Evolutionary conservation across 164 flowering plant genomes (phyloP).

Genomic region (Magnolia changhungtana): DNA sequence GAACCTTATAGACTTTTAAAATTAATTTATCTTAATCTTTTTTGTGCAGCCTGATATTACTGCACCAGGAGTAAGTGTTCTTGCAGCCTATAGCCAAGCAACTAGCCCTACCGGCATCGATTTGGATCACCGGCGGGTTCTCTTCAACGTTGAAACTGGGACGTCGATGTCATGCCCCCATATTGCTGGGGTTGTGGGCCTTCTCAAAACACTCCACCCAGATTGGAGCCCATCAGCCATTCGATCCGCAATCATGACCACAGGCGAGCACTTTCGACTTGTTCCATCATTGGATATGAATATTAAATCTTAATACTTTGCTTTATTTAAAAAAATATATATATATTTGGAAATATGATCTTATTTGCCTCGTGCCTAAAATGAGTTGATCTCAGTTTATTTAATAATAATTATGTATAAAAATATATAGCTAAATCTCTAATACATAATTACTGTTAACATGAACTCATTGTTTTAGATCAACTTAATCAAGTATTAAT

Average conservation of each 20-base stretch:
- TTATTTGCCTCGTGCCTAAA: too few species aligned
- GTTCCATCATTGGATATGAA: not conserved
- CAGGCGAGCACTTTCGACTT: conserved; percentile 28
- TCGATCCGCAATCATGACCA: conserved; percentile 76
- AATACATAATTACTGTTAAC: too few species aligned
- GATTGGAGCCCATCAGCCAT: conserved; percentile 75
- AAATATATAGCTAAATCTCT: too few species aligned
- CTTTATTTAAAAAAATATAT: not conserved
- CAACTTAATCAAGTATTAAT: too few species aligned
- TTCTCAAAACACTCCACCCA: conserved; percentile 41
- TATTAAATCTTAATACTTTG: not conserved
- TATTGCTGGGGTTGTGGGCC: conserved; percentile 61
- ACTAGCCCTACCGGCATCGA: conserved; percentile 19
- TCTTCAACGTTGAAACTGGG: conserved; percentile 38
- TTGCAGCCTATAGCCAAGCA: conserved; percentile 51
- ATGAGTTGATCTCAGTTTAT: too few species aligned
- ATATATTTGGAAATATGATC: too few species aligned
- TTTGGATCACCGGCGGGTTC: conserved; percentile 31
- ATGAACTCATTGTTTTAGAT: too few species aligned
- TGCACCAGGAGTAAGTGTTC: conserved; percentile 66
- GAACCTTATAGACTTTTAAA: not conserved
- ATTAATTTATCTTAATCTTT: not conserved
- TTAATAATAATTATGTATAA: too few species aligned
- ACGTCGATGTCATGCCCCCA: conserved; percentile 88
- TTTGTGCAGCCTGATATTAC: conserved; percentile 60